These are phyloP conservation scores for Alternaria arbusti DNA, from an alignment of 2,329 filamentous ascomycete species.

Conservation along the genomic window DNA sequence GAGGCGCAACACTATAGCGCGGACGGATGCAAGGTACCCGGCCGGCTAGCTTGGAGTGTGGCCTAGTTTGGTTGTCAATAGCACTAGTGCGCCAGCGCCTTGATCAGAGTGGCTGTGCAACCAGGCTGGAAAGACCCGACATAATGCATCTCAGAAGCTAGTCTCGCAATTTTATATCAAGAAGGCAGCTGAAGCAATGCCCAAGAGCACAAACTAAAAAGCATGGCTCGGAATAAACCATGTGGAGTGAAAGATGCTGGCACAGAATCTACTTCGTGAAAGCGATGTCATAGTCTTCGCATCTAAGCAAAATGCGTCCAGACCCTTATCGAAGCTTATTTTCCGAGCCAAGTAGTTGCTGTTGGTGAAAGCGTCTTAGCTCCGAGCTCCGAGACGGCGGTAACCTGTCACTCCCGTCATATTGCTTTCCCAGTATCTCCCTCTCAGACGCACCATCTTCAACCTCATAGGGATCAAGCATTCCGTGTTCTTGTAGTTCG, in stretches of 20 bases:
- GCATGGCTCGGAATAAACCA: background rate
- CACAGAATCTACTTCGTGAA: background rate
- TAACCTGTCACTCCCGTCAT: background rate
- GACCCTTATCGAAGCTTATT: background rate
- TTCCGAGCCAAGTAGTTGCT: background rate
- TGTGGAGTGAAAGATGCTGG: background rate
- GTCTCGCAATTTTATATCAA: background rate
- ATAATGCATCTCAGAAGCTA: no score
- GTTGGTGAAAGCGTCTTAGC: background rate
- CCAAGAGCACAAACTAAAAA: background rate
- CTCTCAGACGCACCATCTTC: background rate
- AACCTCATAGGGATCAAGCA: background rate
- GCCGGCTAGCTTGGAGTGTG: background rate
- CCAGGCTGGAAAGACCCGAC: background rate
- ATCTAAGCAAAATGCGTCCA: background rate
- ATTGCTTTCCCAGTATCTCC: background rate
- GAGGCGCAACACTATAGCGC: background rate
- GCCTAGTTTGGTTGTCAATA: background rate
- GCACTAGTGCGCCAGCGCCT: background rate
- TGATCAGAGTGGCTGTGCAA: background rate
- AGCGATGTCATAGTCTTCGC: background rate
- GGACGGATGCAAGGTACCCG: background rate
- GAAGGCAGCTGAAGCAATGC: background rate
- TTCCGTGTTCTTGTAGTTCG: background rate
- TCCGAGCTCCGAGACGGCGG: background rate